Conservation (phyloP, 345 rosid genomes). For the Eucalyptus rudis region DNA sequence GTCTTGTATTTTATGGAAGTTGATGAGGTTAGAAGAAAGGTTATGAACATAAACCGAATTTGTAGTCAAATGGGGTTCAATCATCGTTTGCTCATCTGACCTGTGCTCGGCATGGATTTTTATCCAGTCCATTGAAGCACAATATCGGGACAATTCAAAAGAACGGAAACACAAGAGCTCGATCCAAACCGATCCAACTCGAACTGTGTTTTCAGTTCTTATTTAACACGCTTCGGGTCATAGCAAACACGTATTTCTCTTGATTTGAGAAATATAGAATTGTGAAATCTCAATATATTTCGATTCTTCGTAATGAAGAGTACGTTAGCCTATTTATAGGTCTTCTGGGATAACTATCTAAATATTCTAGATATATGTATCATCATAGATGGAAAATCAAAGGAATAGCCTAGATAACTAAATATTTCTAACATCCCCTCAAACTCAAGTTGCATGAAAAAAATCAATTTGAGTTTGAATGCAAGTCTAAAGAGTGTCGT, state of each 20-base stretch:
- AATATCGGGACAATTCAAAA: too few relatives aligned
- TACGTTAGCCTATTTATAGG: neutral
- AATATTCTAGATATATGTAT: too few relatives aligned
- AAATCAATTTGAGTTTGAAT: fast-evolving
- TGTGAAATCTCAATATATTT: neutral
- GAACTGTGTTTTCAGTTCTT: fast-evolving
- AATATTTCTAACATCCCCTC: neutral
- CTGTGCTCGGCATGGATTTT: too few relatives aligned
- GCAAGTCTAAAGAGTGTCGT: fast-evolving
- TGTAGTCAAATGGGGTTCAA: neutral
- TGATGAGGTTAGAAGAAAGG: neutral
- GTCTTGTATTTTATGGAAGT: neutral
- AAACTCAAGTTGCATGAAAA: neutral
- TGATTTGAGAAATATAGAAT: neutral
- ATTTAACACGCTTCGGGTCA: fast-evolving
- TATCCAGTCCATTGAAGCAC: too few relatives aligned
- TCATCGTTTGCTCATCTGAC: neutral
- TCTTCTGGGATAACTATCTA: neutral
- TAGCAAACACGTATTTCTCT: neutral
- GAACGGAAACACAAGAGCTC: fast-evolving
- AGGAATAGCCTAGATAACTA: neutral
- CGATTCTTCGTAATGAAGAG: fast-evolving
- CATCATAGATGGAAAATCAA: neutral
- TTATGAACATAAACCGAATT: neutral
- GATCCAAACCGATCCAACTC: fast-evolving